phyloP scores from a whole-genome alignment of 2,329 filamentous ascomycete genomes.

The Penicillium concentricum region DNA sequence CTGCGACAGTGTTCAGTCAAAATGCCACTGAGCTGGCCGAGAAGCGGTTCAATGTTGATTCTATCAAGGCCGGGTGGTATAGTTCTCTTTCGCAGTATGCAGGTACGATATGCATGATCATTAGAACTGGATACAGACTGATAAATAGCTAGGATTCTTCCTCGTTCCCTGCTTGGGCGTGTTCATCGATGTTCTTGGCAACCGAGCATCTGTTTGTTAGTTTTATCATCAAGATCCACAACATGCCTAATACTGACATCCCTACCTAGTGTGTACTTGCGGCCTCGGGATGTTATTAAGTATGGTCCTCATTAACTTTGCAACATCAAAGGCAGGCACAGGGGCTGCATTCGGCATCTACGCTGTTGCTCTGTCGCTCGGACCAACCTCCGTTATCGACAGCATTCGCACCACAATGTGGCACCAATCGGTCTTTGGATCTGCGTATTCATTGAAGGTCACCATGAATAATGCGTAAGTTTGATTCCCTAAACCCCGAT shows the following conservation, averaged over 20 bases:
- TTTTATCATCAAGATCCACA: background rate
- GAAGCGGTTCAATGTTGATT: slow-evolving; percentile 56
- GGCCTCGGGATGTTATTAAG: slow-evolving; percentile 53
- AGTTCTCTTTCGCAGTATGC: slow-evolving; percentile 57
- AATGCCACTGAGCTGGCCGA: slow-evolving; percentile 63
- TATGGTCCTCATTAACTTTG: slow-evolving; percentile 57
- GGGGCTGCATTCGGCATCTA: slow-evolving; percentile 61
- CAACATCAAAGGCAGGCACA: slow-evolving; percentile 50
- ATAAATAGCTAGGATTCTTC: slow-evolving; percentile 48
- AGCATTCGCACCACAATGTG: slow-evolving; percentile 60
- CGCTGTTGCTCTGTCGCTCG: slow-evolving; percentile 55
- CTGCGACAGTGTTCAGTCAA: slow-evolving; percentile 54
- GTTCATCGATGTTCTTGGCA: slow-evolving; percentile 57
- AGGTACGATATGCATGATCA: slow-evolving; percentile 23
- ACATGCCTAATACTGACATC: slow-evolving; percentile 23
- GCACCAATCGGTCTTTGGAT: slow-evolving; percentile 60
- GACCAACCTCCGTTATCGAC: slow-evolving; percentile 61
- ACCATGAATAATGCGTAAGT: slow-evolving; percentile 58
- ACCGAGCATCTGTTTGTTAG: slow-evolving; percentile 50
- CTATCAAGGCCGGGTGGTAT: slow-evolving; percentile 61
- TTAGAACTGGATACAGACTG: background rate
- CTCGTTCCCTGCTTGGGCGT: slow-evolving; percentile 57
- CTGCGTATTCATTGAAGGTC: slow-evolving; percentile 60
- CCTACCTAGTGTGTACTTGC: slow-evolving; percentile 39
- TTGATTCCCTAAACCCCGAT: background rate